Conservation (phyloP, 2,329 filamentous ascomycete species). For the Paecilomyces fulvus region DNA sequence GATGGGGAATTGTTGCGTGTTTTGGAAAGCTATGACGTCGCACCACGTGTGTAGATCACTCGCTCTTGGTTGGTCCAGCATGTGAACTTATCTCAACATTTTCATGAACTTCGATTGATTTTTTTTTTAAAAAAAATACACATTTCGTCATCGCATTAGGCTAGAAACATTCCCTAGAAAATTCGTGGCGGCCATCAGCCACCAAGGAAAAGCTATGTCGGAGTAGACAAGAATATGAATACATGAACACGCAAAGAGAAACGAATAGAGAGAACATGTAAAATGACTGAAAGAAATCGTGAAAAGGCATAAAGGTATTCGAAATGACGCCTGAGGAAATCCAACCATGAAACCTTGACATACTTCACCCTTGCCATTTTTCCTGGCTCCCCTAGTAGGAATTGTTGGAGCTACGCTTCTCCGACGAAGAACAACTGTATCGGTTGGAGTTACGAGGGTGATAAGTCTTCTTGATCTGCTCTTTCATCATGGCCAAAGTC, state of each 20-base stretch:
- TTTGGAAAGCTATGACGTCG: slow-evolving; percentile 26
- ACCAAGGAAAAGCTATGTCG: not conserved
- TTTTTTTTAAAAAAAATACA: too few species aligned
- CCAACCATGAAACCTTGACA: not conserved
- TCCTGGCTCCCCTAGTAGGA: not conserved
- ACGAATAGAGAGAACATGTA: not conserved
- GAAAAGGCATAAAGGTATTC: not conserved
- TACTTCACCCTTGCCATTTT: not conserved
- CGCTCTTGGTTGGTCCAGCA: not conserved
- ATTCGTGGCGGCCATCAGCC: not conserved
- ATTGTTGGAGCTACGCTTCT: not conserved
- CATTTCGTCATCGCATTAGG: not conserved
- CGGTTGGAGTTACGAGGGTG: slow-evolving; percentile 7
- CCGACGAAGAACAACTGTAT: slow-evolving; percentile 3
- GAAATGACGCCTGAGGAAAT: not conserved
- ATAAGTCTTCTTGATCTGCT: slow-evolving; percentile 16
- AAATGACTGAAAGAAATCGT: not conserved
- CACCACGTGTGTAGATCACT: slow-evolving; percentile 19
- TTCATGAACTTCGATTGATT: not conserved
- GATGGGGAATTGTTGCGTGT: not conserved
- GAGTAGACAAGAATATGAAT: not conserved
- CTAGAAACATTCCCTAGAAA: not conserved
- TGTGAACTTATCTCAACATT: not conserved
- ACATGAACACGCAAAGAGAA: not conserved
- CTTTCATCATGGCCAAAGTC: slow-evolving; percentile 24